Percentiles rank a stretch among this genome's conserved stretches.
Evolutionary conservation across 495 filamentous ascomycete species (phyloP).

Genomic region (Penicillium egyptiacum): DNA sequence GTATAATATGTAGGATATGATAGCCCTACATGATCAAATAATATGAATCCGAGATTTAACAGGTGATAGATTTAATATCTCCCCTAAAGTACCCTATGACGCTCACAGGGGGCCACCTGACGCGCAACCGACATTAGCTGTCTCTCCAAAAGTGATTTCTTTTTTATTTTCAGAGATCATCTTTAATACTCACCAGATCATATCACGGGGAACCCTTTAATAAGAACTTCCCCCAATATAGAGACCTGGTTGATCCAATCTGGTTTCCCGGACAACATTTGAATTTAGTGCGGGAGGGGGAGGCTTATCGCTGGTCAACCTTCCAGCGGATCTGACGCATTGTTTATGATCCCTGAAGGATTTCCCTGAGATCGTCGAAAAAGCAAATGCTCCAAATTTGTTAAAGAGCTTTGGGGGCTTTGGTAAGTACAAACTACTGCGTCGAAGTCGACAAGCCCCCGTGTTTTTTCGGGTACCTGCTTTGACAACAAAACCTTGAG

Average conservation of each 20-base stretch:
- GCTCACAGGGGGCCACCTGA: slow-evolving; percentile 9
- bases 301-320: slow-evolving; percentile 13
- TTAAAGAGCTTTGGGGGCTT: slow-evolving; percentile 4
- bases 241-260: neutral
- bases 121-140: slow-evolving; percentile 4
- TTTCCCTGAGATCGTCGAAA: slow-evolving; percentile 6
- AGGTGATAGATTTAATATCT: neutral
- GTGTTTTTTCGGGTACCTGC: slow-evolving; percentile 16
- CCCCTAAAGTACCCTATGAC: slow-evolving; percentile 5
- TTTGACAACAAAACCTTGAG: slow-evolving; percentile 19
- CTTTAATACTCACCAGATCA: neutral
- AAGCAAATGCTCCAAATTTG: slow-evolving; percentile 6
- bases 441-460: slow-evolving; percentile 4
- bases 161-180: neutral
- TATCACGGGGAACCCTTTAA: neutral
- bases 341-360: slow-evolving; percentile 15
- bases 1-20: neutral
- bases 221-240: neutral
- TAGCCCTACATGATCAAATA: neutral
- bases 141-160: neutral
- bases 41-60: too few species aligned
- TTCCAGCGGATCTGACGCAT: neutral
- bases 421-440: slow-evolving; percentile 10
- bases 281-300: slow-evolving; percentile 13
- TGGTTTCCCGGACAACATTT: slow-evolving; percentile 18